phyloP scores from a whole-genome alignment of 306 rosid genomes.

The Arachis hypogaea region DNA sequence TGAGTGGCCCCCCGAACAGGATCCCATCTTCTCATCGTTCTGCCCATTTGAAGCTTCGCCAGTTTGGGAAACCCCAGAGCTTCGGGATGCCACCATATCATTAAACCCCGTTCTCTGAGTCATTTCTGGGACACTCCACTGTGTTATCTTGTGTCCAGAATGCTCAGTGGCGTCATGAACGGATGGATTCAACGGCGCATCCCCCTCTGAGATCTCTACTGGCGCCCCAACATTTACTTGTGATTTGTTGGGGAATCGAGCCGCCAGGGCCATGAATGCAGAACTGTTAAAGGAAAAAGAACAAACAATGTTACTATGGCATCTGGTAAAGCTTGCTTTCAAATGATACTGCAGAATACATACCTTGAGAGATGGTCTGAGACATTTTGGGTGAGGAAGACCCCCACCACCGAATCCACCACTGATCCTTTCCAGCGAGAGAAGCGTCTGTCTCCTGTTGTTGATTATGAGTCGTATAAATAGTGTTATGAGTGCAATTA shows the following conservation, averaged over 20 bases:
- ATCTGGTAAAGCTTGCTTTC: constrained; percentile 14
- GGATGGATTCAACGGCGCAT: constrained; percentile 44
- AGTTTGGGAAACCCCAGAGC: constrained; percentile 57
- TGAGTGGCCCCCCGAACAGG: constrained; percentile 72
- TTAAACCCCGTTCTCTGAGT: constrained; percentile 43
- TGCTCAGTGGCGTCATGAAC: constrained; percentile 22
- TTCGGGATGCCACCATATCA: constrained; percentile 53
- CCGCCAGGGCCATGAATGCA: constrained; percentile 95
- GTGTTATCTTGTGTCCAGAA: no score
- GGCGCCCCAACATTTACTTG: constrained; percentile 38
- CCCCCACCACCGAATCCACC: constrained; percentile 96
- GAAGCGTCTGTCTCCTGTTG: constrained; percentile 94
- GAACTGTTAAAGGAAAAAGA: constrained; percentile 67
- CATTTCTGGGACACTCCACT: neutral
- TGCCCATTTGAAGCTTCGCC: constrained; percentile 62
- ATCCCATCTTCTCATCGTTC: constrained; percentile 64
- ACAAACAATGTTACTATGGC: constrained; percentile 27
- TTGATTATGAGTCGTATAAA: constrained; percentile 38
- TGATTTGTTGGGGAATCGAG: constrained; percentile 63
- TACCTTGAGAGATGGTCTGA: constrained; percentile 99
- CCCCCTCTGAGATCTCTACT: constrained; percentile 45
- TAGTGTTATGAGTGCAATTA: constrained; percentile 2
- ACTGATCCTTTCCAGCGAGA: constrained; percentile 98
- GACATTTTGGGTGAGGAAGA: constrained; percentile 97
- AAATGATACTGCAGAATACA: constrained; percentile 17